A percentile compares a stretch with the other conserved stretches of the same genome.
phyloP scores from a whole-genome alignment of 2,329 filamentous ascomycete genomes.

The Dryadomyces sulphureus region DNA sequence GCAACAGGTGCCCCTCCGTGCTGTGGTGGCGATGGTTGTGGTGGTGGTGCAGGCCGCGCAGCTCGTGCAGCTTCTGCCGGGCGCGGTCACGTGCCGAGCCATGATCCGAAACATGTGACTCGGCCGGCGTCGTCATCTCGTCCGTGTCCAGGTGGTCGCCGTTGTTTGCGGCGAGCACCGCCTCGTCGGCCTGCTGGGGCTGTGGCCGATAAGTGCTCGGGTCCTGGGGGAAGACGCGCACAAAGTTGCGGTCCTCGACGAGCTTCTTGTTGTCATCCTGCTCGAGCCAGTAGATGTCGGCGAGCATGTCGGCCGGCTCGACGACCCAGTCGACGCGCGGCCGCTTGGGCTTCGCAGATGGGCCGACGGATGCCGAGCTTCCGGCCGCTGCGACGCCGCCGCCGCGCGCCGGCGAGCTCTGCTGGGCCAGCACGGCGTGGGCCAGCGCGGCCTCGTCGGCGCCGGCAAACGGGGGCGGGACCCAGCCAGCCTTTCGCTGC shows the following conservation, averaged over 20 bases:
- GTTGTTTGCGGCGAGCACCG: neutral
- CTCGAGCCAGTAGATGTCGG: conserved; percentile 84
- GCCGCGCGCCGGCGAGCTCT: conserved; percentile 27
- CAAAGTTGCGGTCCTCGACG: conserved; percentile 67
- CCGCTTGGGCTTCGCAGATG: conserved; percentile 45
- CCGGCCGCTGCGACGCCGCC: conserved; percentile 17
- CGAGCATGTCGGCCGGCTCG: conserved; percentile 70
- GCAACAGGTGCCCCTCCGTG: no score
- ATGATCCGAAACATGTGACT: no score
- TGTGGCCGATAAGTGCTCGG: conserved; percentile 15
- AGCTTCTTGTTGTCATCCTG: conserved; percentile 64
- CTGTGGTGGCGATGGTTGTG: conserved; percentile 19
- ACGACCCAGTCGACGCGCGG: conserved; percentile 76
- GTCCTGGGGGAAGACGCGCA: conserved; percentile 48
- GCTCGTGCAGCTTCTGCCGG: conserved; percentile 43
- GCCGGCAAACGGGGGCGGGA: conserved; percentile 29
- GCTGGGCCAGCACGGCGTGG: conserved; percentile 11
- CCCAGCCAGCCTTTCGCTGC: conserved; percentile 7
- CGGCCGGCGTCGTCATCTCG: no score
- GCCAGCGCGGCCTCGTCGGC: conserved; percentile 24
- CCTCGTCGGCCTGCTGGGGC: conserved; percentile 14
- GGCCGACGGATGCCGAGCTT: conserved; percentile 20
- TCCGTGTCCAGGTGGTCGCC: no score
- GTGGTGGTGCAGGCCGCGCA: conserved; percentile 40
- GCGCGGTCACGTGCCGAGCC: conserved; percentile 42